Percentiles rank a stretch among this genome's conserved stretches.
Conservation (phyloP, 1,284 basidiomycete species). For the Trichosporon faecale region DNA sequence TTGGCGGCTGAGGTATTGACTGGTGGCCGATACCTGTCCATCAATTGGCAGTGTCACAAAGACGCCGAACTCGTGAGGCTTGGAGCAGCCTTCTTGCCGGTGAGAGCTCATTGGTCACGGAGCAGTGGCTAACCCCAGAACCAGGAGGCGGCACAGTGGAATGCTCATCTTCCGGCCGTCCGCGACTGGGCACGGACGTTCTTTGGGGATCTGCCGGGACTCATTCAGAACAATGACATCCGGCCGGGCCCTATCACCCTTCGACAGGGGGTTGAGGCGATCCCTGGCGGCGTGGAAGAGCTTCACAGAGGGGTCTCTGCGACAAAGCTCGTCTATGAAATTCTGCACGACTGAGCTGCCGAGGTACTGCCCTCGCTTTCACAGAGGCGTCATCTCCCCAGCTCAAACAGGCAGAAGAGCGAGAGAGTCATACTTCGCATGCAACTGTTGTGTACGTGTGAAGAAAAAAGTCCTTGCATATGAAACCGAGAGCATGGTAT, state of each 20-base stretch:
- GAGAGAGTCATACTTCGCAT: too few relatives aligned
- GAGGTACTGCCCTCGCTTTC: too few relatives aligned
- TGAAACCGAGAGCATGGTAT: not conserved
- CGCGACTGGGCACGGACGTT: not conserved
- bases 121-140: not conserved
- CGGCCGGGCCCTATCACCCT: not conserved
- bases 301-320: not conserved
- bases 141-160: not conserved
- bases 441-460: too few relatives aligned
- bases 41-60: not conserved
- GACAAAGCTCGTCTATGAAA: not conserved
- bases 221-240: not conserved
- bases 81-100: not conserved
- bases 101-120: not conserved
- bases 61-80: not conserved
- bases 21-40: not conserved
- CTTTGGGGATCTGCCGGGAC: not conserved
- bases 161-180: not conserved
- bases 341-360: too few relatives aligned
- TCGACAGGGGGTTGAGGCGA: not conserved
- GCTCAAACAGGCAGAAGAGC: too few relatives aligned
- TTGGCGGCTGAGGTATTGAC: not conserved
- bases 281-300: not conserved
- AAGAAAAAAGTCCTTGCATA: not conserved
- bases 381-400: too few relatives aligned